A percentile compares a stretch with the other conserved stretches of the same genome.
These are phyloP conservation scores for Colletotrichum magnum DNA, from an alignment of 2,329 filamentous ascomycete species.

Conservation along the genomic window DNA sequence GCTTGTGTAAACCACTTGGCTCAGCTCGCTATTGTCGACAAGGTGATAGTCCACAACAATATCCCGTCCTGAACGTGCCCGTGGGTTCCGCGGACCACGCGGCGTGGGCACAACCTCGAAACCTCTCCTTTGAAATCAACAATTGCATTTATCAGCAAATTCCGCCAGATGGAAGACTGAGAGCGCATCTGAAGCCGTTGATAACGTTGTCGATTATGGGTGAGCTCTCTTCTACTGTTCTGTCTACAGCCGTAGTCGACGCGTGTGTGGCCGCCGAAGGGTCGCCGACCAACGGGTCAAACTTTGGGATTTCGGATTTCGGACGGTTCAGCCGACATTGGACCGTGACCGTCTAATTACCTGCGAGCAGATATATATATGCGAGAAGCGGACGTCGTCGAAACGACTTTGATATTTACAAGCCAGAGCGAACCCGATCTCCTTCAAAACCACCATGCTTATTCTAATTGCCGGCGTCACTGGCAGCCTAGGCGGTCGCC, in stretches of 20 bases:
- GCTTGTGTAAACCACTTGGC: too few species aligned
- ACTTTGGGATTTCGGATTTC: background rate
- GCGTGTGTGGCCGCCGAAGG: background rate
- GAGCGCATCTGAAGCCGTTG: too few species aligned
- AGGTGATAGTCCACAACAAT: too few species aligned
- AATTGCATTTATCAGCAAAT: too few species aligned
- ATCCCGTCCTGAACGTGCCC: too few species aligned
- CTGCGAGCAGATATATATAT: background rate
- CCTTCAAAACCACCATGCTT: conserved; percentile 46
- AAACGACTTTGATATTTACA: background rate
- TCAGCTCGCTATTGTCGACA: too few species aligned
- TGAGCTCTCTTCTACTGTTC: background rate
- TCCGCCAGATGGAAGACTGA: too few species aligned
- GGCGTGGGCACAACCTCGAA: too few species aligned
- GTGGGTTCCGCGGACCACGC: too few species aligned
- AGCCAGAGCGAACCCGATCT: background rate
- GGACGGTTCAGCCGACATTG: background rate
- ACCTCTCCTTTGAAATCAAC: too few species aligned
- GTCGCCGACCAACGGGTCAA: background rate
- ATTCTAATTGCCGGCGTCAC: conserved; percentile 54
- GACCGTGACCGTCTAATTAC: background rate
- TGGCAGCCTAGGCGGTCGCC: conserved; percentile 51
- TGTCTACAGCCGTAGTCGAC: background rate
- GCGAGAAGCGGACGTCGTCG: background rate
- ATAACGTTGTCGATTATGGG: background rate